Evolutionary conservation across 495 filamentous ascomycete genomes (phyloP), one percentile per base, ranked within the genome.

Genomic region (Bacidia rubella): DNA sequence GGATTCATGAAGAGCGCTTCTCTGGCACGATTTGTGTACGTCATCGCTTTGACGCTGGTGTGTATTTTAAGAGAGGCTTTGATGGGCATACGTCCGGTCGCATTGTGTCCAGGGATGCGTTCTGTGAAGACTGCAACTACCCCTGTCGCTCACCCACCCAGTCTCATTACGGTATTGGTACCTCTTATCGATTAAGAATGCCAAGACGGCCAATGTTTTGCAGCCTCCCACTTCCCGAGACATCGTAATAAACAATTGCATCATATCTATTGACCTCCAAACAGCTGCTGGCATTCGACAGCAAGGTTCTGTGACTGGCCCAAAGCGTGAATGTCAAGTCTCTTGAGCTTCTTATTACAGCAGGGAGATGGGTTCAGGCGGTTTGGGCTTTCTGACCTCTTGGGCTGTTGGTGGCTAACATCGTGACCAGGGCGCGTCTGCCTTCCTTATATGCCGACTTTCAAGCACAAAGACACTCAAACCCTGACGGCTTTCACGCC

Each of bases 391-490:
- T 19, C n/a, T 19, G 21, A n/a, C n/a, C 7, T 38, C 27, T 22
- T 45, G 15, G 10, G 45, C 11, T 51, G 11, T 42, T 45, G 21
- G 26, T 22, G 49, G 15, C 15, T 35, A 35, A 7, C 7, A 11
- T 24, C 11, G 9, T 15, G 23, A 17, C 11, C 54, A 92, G 85
- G 68, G 79, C 82, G 55, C 88, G 92, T 39, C 80, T 96, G 3
- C 83, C 88, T 4, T 90, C 90, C 12, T 79, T 98, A 48, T 98
- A 95, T 69, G 95, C 90, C 52, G 93, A 97, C 65, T 97, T 98
- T 66, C 70, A 78, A 2, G 63, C 74, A 32, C 88, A 90, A 56
- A 77, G 76, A 54, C 79, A 78, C 50, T 82, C 83, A 27, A 98
- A 98, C 63, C 89, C 90, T 0, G 88, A 93, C 60, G 90, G 89